Evolutionary conservation across 1,284 basidiomycete genomes (phyloP), one percentile per base, ranked within the genome.

Genomic region (Ustilago hordei): DNA sequence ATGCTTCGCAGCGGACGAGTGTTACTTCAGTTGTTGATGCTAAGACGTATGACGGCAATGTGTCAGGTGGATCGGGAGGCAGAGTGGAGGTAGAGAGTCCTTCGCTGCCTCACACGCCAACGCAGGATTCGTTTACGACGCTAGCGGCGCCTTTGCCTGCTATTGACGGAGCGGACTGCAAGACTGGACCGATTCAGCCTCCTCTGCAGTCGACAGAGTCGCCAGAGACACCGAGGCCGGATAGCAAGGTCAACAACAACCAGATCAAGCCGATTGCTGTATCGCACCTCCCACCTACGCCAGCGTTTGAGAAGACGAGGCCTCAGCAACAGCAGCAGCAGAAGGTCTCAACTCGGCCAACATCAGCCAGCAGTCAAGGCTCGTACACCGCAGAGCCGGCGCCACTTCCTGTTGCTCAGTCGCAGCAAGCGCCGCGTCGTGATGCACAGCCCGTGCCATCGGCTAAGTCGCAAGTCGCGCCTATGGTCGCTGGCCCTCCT

Each of bases 1-100:
- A 83, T 35, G 64, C 48, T 2, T 80, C 79, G 32, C 81, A 82
- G 35, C 54, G 81, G 6, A 82, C 79, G 15, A 82, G 81, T 48
- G 41, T 81, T 34, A 82, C 80, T 13, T 79, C 76, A 0, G 35
- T 75, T 8, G 63, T 75, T 11, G 80, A 80, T 31, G 79, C 64
- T 39, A 28, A 66, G 15, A 32, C 45, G 8, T 68, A 64, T 7
- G 70, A 78, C 1, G 54, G 32, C 8, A 60, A 48, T 47, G 54
- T 54, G 2, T 43, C 48, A 9, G 55, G 56, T n/a, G 55, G 50
- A 1, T 39, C 58, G 3, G 17, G 45, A 3, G 53, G 31, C 2
- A 65, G 55, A n/a, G 19, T 39, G 1, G 56, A 70, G 19, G 15
- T 38, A n/a, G 45, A 65, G 12, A 60, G 28, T 19, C 31, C 36